A percentile compares a stretch with the other conserved stretches of the same genome.
These are phyloP conservation scores for Tirmania nivea DNA, from an alignment of 495 filamentous ascomycete species.

Conservation along the genomic window DNA sequence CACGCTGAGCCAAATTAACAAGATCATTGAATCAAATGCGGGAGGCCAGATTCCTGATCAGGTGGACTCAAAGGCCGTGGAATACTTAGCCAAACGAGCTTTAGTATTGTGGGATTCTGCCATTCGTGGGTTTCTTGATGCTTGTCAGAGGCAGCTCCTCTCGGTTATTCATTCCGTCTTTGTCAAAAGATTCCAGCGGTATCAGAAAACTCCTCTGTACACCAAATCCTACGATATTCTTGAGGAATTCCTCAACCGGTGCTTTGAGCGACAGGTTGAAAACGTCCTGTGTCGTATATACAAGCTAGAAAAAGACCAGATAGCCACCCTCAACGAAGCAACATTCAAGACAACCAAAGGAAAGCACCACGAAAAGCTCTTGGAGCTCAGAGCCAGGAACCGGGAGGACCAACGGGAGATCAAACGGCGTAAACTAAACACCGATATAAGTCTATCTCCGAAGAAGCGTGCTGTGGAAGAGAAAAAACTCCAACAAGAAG, in stretches of 20 bases:
- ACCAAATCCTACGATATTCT: conserved; percentile 5
- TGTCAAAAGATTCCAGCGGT: conserved; percentile 3
- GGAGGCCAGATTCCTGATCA: conserved; percentile 19
- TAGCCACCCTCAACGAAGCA: conserved; percentile 10
- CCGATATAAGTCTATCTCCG: background rate
- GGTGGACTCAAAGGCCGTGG: conserved; percentile 20
- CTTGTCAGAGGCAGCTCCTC: background rate
- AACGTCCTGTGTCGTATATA: conserved; percentile 2
- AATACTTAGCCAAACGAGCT: conserved; percentile 12
- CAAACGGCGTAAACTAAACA: background rate
- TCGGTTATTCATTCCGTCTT: conserved; percentile 5
- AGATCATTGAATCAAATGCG: conserved; percentile 18
- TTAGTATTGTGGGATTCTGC: conserved; percentile 8
- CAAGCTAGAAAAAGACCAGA: conserved; percentile 9
- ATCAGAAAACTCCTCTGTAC: conserved; percentile 10
- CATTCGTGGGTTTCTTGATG: conserved; percentile 5
- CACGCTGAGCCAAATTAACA: conserved; percentile 16
- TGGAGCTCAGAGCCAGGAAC: conserved; percentile 6
- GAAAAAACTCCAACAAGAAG: background rate
- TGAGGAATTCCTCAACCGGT: conserved; percentile 2
- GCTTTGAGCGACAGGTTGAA: conserved; percentile 3
- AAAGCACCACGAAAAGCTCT: conserved; percentile 2
- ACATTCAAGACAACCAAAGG: conserved; percentile 11
- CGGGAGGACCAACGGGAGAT: conserved; percentile 6
- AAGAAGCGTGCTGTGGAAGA: conserved; percentile 1